A percentile compares a stretch with the other conserved stretches of the same genome.
Conservation (phyloP, 164 flowering plant species). For the Malania oleifera region DNA sequence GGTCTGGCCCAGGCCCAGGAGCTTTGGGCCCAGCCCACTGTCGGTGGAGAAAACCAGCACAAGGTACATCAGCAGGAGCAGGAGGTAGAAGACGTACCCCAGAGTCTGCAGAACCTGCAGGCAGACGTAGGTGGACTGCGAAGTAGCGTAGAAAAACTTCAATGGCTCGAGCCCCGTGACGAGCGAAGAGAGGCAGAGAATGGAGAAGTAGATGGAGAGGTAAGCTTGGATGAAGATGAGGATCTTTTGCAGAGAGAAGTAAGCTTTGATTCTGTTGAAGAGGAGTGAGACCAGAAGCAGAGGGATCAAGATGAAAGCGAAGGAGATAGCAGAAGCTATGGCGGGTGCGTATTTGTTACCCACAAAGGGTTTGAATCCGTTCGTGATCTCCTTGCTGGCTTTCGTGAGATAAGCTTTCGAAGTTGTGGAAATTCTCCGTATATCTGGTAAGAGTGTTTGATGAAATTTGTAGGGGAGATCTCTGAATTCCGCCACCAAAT, state of each 20-base stretch:
- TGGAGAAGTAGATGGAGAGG: slow-evolving; percentile 82
- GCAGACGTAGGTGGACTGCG: slow-evolving; percentile 65
- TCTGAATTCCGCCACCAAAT: slow-evolving; percentile 55
- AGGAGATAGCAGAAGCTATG: slow-evolving; percentile 50
- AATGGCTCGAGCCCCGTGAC: slow-evolving; percentile 79
- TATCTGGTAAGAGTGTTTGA: slow-evolving; percentile 61
- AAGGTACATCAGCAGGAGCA: slow-evolving; percentile 70
- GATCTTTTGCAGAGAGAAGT: slow-evolving; percentile 73
- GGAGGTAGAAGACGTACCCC: slow-evolving; percentile 65
- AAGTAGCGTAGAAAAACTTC: slow-evolving; percentile 66
- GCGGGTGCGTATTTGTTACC: slow-evolving; percentile 74
- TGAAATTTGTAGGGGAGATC: slow-evolving; percentile 76
- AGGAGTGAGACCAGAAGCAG: slow-evolving; percentile 67
- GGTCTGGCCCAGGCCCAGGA: slow-evolving; percentile 74
- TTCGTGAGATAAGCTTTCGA: slow-evolving; percentile 57
- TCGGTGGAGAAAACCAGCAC: slow-evolving; percentile 70
- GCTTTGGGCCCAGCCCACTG: slow-evolving; percentile 45
- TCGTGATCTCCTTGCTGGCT: slow-evolving; percentile 66
- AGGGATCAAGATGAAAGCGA: slow-evolving; percentile 65
- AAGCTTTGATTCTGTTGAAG: slow-evolving; percentile 58
- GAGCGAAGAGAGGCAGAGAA: slow-evolving; percentile 58
- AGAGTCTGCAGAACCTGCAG: slow-evolving; percentile 75
- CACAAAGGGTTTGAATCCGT: slow-evolving; percentile 63
- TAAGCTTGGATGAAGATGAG: slow-evolving; percentile 75
- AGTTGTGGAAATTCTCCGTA: slow-evolving; percentile 59